Conservation (phyloP, 1,139 yeast genomes). For the Taphrina wiesneri region DNA sequence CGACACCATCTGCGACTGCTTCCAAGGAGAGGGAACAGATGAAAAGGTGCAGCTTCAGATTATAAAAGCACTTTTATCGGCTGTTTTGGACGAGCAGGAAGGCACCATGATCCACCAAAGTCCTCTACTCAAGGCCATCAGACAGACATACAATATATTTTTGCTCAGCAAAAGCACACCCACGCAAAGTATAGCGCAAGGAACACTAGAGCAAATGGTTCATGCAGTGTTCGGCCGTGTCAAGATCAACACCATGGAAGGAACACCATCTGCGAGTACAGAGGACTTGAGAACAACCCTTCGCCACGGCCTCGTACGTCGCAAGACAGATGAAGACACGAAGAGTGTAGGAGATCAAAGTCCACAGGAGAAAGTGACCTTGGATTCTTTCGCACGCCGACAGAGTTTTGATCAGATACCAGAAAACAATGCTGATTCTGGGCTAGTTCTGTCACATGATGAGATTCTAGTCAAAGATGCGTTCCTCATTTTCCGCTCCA, state of each 20-base stretch:
- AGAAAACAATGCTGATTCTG: slow-evolving; percentile 39
- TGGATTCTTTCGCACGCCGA: slow-evolving; percentile 41
- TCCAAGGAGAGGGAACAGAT: slow-evolving; percentile 90
- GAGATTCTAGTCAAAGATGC: slow-evolving; percentile 85
- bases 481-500: slow-evolving; percentile 84
- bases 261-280: background rate
- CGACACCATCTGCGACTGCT: slow-evolving; percentile 78
- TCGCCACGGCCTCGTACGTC: background rate
- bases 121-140: slow-evolving; percentile 78
- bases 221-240: slow-evolving; percentile 74
- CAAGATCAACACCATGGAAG: background rate
- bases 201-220: slow-evolving; percentile 87
- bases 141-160: slow-evolving; percentile 91
- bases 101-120: slow-evolving; percentile 90
- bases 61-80: slow-evolving; percentile 84
- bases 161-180: slow-evolving; percentile 76
- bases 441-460: slow-evolving; percentile 52
- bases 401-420: slow-evolving; percentile 40
- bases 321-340: background rate
- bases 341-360: slow-evolving; percentile 30
- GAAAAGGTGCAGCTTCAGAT: slow-evolving; percentile 87
- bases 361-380: slow-evolving; percentile 41
- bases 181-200: slow-evolving; percentile 94
- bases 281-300: background rate
- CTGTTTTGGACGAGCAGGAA: slow-evolving; percentile 62